These are phyloP conservation scores for Rhodotorula sp. DNA, from an alignment of 1,284 basidiomycete species.

Conservation along the genomic window DNA sequence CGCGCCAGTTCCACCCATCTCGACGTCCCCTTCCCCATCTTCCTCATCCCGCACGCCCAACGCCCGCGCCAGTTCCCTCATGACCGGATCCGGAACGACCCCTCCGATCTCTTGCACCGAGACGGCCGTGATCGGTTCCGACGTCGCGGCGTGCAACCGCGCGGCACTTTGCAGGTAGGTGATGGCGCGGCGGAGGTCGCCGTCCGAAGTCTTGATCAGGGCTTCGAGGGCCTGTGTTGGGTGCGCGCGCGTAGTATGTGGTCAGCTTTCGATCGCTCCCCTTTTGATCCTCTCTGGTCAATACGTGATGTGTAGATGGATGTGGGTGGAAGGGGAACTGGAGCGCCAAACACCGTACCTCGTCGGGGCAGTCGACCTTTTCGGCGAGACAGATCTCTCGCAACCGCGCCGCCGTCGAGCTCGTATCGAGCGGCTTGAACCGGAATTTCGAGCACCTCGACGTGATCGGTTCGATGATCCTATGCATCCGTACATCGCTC, in stretches of 20 bases:
- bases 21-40: conserved; percentile 48
- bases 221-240: conserved; percentile 60
- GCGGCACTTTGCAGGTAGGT: conserved; percentile 97
- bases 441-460: conserved; percentile 99
- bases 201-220: conserved; percentile 77
- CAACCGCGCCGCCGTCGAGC: conserved; percentile 72
- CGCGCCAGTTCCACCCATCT: conserved; percentile 52
- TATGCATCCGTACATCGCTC: conserved; percentile 48
- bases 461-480: conserved; percentile 97
- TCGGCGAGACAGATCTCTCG: conserved; percentile 70
- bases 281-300: background rate
- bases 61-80: conserved; percentile 66
- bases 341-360: conserved; percentile 41
- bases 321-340: no score
- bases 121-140: conserved; percentile 64
- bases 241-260: background rate
- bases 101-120: conserved; percentile 94
- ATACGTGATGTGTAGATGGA: background rate
- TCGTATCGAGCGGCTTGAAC: conserved; percentile 84
- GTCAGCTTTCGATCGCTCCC: background rate
- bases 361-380: conserved; percentile 54
- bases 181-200: conserved; percentile 96
- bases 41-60: conserved; percentile 67
- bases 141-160: conserved; percentile 68
- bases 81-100: conserved; percentile 75